These are phyloP conservation scores for Penicillium sp. DNA, from an alignment of 2,329 filamentous ascomycete species.

Conservation along the genomic window DNA sequence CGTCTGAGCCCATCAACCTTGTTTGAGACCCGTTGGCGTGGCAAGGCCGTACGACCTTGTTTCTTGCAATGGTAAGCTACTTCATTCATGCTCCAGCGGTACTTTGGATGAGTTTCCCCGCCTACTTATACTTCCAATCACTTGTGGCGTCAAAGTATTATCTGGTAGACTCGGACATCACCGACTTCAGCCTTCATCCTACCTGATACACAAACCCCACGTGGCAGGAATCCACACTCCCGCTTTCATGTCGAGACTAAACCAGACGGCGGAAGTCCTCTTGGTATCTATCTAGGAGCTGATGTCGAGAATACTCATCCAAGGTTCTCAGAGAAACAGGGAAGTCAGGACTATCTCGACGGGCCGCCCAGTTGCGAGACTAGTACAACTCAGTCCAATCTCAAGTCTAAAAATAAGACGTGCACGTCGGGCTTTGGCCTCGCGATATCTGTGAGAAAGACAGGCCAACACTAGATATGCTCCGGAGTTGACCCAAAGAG, in stretches of 20 bases:
- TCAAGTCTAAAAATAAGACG: slow-evolving; percentile 11
- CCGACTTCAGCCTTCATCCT: background rate
- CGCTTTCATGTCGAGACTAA: background rate
- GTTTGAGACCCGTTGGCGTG: background rate
- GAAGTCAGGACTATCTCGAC: background rate
- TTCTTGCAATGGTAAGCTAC: background rate
- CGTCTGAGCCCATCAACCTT: background rate
- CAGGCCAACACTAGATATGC: background rate
- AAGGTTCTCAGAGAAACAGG: background rate
- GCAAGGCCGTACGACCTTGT: background rate
- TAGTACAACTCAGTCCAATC: background rate
- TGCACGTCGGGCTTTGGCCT: background rate
- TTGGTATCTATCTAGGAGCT: background rate
- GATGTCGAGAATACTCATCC: background rate
- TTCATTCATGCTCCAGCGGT: background rate
- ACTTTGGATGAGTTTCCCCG: background rate
- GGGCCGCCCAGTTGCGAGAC: background rate
- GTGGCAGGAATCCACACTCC: background rate
- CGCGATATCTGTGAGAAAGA: background rate
- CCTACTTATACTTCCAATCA: slow-evolving; percentile 5
- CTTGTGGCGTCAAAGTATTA: background rate
- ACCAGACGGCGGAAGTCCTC: background rate
- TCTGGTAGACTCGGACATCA: background rate
- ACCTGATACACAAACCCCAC: background rate
- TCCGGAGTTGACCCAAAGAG: background rate